Evolutionary conservation across 176 grass and related monocot genomes (phyloP), one percentile per base, ranked within the genome.

Genomic region (Themeda triandra): DNA sequence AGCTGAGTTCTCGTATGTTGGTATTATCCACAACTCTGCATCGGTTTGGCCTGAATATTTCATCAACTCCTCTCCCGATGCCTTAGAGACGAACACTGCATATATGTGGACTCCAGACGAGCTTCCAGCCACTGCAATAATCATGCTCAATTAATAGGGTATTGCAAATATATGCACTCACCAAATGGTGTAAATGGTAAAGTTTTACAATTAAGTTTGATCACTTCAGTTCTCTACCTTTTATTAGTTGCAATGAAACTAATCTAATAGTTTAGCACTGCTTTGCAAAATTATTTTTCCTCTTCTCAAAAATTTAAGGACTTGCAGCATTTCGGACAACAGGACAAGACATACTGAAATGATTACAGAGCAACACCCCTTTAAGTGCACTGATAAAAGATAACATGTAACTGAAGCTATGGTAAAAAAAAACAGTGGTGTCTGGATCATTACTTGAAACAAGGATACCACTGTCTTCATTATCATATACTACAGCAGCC

Each of bases 81-180:
- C 70, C 82, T 84, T 88, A 40, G 93, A 92, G 80, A 95, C 75
- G 70, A 98, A 98, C 48, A 94, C 90, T 19, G 89, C 89, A 85
- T 86, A 89, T 86, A 95, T 94, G 84, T 85, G 82, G 69, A 98
- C 87, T 54, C 88, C 89, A 25, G 69, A 78, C 45, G 88, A 86
- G 45, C 82, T 92, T 89, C 96, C 96, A 77, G 93, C 89, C 96
- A 98, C 96, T 98, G 96, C 44, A 93, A 83, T 18, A 88, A 24
- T 79, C 82, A 28, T 72, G 71, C 64, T 88, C 60, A 85, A 39
- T 51, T 44, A 21, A 10, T 59, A n/a, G n/a, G n/a, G n/a, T n/a
- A 66, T 62, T 68, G 46, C n/a, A 83, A 68, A 69, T 79, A 60
- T 39, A 56, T 74, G 73, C 59, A 46, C 44, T 2, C 30, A 78